These are phyloP conservation scores for Claviceps sp. DNA, from an alignment of 2,329 filamentous ascomycete species.

Conservation along the genomic window DNA sequence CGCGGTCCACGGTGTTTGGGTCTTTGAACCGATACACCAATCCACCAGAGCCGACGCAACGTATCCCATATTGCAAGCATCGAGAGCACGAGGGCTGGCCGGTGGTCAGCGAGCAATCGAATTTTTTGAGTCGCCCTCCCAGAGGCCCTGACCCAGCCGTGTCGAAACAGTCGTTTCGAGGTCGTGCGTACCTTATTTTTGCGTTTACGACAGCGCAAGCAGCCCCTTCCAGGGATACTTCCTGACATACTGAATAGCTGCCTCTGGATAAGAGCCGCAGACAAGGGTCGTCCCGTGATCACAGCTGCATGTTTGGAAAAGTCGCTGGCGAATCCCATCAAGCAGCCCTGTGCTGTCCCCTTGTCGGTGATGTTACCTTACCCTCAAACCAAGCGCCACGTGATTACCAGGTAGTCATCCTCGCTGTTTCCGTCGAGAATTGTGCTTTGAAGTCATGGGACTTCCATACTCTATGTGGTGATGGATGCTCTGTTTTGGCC, in stretches of 20 bases:
- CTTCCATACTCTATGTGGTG: no score
- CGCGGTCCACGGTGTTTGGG: conserved; percentile 1
- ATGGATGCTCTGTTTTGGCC: no score
- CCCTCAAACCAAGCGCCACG: no score
- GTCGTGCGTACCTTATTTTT: conserved; percentile 6
- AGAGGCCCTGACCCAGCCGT: neutral
- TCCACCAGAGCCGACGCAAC: conserved; percentile 4
- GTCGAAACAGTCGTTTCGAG: neutral
- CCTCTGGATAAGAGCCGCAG: neutral
- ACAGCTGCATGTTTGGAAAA: conserved; percentile 1
- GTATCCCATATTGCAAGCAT: conserved; percentile 1
- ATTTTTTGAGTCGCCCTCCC: neutral
- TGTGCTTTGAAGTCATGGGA: no score
- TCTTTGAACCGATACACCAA: conserved; percentile 5
- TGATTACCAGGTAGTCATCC: no score
- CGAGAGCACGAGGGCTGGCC: conserved; percentile 5
- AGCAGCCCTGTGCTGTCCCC: neutral
- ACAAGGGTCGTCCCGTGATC: neutral
- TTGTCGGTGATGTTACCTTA: neutral
- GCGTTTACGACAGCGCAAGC: conserved; percentile 5
- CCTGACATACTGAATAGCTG: conserved; percentile 1
- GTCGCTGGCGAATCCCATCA: neutral
- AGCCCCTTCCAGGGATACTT: neutral
- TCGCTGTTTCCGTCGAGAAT: no score
- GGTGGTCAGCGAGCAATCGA: neutral